These are phyloP conservation scores for Fusarium armeniacum DNA, from an alignment of 2,329 filamentous ascomycete species.

Conservation along the genomic window DNA sequence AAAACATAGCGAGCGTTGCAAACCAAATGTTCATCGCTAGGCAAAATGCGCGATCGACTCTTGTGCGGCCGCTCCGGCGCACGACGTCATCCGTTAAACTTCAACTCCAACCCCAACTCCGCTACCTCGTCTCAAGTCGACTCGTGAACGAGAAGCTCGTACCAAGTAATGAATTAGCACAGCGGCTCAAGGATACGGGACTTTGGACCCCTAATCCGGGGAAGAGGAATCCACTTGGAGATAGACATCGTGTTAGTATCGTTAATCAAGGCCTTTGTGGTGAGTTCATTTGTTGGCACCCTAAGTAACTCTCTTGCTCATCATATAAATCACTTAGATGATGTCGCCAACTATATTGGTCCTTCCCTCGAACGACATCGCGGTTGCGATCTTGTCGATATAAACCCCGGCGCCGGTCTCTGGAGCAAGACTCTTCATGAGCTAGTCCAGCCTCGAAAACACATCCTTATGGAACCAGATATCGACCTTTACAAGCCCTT, in stretches of 20 bases:
- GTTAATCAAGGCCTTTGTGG: constrained; percentile 66
- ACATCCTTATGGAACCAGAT: constrained; percentile 85
- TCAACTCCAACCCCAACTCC: constrained; percentile 10
- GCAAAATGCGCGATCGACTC: constrained; percentile 29
- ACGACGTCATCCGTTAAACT: not conserved
- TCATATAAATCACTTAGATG: constrained; percentile 63
- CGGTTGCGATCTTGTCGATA: constrained; percentile 88
- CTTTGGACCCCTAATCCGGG: constrained; percentile 45
- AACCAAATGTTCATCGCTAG: constrained; percentile 41
- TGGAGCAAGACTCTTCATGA: constrained; percentile 85
- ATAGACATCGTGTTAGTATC: constrained; percentile 65
- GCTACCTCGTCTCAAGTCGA: constrained; percentile 7
- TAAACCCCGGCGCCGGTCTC: constrained; percentile 84
- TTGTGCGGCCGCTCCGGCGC: constrained; percentile 24
- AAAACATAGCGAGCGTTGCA: not conserved
- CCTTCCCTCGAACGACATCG: constrained; percentile 76
- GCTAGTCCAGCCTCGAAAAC: constrained; percentile 80
- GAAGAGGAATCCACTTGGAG: constrained; percentile 23
- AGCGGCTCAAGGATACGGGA: constrained; percentile 47
- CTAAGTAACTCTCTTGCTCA: not conserved
- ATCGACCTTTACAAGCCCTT: constrained; percentile 69
- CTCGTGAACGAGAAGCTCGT: constrained; percentile 15
- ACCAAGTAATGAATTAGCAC: constrained; percentile 27
- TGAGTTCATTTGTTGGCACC: constrained; percentile 34
- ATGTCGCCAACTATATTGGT: constrained; percentile 77